A percentile compares a stretch with the other conserved stretches of the same genome.
These are phyloP conservation scores for Takashimella koratensis DNA, from an alignment of 1,284 basidiomycete genomes.

Conservation along the genomic window DNA sequence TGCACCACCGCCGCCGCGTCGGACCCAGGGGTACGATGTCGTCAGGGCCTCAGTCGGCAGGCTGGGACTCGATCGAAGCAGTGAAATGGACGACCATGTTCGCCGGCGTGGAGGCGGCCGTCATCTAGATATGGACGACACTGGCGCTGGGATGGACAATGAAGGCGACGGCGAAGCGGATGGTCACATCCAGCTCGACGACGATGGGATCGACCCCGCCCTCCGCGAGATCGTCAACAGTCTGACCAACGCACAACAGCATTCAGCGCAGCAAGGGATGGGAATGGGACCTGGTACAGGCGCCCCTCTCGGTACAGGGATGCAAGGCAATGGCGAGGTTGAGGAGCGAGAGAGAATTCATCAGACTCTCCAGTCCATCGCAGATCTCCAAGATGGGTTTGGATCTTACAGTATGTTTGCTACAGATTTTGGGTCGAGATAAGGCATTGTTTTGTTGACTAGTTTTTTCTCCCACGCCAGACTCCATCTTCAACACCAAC, in stretches of 20 bases:
- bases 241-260: conserved; percentile 41
- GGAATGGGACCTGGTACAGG: neutral
- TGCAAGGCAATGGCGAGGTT: conserved; percentile 9
- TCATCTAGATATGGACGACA: neutral
- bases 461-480: neutral
- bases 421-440: neutral
- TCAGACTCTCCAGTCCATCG: conserved; percentile 33
- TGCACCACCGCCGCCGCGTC: neutral
- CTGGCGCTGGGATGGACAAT: neutral
- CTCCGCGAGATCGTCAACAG: conserved; percentile 46
- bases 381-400: conserved; percentile 24
- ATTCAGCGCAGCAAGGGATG: neutral
- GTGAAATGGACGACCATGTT: neutral
- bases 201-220: conserved; percentile 43
- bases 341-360: conserved; percentile 34
- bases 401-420: conserved; percentile 8
- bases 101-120: neutral
- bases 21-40: no score
- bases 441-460: neutral
- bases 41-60: no score
- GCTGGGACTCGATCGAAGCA: neutral
- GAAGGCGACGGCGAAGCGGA: neutral
- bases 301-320: neutral
- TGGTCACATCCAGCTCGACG: conserved; percentile 15
- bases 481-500: conserved; percentile 16